Conservation (phyloP, 148 eudicot species). For the Nepenthes mirabilis region DNA sequence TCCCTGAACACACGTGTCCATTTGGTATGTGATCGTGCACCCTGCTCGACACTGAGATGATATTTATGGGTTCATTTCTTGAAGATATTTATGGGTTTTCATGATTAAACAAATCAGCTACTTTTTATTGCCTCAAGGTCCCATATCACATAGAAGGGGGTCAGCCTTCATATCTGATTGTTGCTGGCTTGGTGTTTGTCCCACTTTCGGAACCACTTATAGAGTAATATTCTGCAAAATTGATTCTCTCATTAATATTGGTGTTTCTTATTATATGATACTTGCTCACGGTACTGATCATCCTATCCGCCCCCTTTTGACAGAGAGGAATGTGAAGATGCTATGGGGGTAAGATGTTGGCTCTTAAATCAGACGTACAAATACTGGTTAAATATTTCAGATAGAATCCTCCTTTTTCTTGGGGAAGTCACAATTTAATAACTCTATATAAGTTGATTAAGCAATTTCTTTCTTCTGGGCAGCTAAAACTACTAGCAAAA, state of each 20-base stretch:
- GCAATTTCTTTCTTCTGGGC: conserved; percentile 8
- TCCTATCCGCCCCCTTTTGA: too few species aligned
- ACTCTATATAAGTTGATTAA: conserved; percentile 1
- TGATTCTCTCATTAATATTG: too few species aligned
- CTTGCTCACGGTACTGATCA: too few species aligned
- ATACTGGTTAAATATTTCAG: too few species aligned
- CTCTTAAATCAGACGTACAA: neutral
- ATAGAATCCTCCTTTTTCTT: too few species aligned
- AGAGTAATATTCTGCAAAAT: conserved; percentile 37
- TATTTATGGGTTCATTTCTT: neutral
- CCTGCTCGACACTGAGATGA: neutral
- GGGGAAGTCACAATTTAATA: neutral
- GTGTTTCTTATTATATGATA: too few species aligned
- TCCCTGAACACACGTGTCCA: conserved; percentile 68
- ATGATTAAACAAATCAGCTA: neutral
- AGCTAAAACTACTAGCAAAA: conserved; percentile 77
- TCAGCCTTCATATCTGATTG: conserved; percentile 84
- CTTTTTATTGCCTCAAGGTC: conserved; percentile 33
- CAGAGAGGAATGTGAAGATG: conserved; percentile 30
- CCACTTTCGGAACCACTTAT: conserved; percentile 92
- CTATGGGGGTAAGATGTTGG: conserved; percentile 62
- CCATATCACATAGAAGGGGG: conserved; percentile 91
- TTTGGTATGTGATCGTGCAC: conserved; percentile 42
- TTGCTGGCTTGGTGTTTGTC: conserved; percentile 94
- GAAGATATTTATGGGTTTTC: neutral